A percentile compares a stretch with the other conserved stretches of the same genome.
These are phyloP conservation scores for Leccinum incarnatum DNA, from an alignment of 768 basidiomycete species.

Conservation along the genomic window DNA sequence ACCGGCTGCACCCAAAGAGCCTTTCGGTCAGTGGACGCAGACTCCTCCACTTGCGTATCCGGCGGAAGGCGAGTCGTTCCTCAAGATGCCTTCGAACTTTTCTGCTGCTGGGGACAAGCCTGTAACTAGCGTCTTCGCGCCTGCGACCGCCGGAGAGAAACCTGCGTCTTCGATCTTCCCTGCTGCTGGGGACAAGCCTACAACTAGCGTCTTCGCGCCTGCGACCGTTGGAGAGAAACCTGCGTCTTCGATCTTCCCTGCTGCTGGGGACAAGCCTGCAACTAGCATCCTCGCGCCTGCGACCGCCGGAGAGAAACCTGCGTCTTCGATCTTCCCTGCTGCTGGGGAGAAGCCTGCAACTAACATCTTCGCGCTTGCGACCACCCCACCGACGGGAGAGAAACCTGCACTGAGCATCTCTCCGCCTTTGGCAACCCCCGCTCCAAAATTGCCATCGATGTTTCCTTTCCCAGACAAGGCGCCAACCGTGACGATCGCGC, in stretches of 20 bases:
- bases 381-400: neutral
- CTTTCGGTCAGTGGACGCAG: conserved; percentile 34
- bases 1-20: conserved; percentile 40
- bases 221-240: neutral
- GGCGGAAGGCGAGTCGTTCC: conserved; percentile 30
- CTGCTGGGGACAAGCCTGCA: neutral
- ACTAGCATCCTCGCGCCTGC: neutral
- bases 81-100: conserved; percentile 50
- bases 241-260: too few relatives aligned
- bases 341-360: neutral
- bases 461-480: conserved; percentile 1
- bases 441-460: neutral
- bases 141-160: neutral
- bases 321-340: neutral
- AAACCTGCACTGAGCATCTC: too few relatives aligned
- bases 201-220: neutral
- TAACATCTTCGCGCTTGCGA: neutral
- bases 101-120: conserved; percentile 20
- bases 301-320: neutral
- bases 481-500: conserved; percentile 1
- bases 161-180: conserved; percentile 31
- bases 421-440: too few relatives aligned
- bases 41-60: conserved; percentile 16
- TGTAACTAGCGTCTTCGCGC: conserved; percentile 5
- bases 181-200: too few relatives aligned